Percentiles rank a stretch among this genome's conserved stretches.
These are phyloP conservation scores for Coleophoma eucalyptorum DNA, from an alignment of 2,329 filamentous ascomycete genomes.

Conservation along the genomic window DNA sequence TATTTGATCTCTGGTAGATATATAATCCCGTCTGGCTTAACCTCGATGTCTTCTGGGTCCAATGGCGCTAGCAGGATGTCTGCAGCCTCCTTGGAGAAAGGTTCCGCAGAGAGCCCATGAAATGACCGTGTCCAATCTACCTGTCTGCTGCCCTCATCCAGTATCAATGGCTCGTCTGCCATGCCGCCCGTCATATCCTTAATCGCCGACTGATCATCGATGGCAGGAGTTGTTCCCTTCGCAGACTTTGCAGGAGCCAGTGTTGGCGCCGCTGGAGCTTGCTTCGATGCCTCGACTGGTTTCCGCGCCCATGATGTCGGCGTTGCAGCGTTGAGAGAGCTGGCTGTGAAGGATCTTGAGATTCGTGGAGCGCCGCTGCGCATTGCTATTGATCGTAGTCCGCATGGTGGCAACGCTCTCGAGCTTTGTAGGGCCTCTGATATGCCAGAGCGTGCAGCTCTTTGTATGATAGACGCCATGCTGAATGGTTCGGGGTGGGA, in stretches of 20 bases:
- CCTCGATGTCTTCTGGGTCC: constrained; percentile 75
- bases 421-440: constrained; percentile 8
- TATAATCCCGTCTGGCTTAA: constrained; percentile 95
- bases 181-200: constrained; percentile 43
- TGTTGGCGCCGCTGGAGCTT: constrained; percentile 13
- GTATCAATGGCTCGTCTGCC: constrained; percentile 42
- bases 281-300: constrained; percentile 7
- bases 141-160: constrained; percentile 43
- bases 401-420: constrained; percentile 3
- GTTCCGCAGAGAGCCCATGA: constrained; percentile 60
- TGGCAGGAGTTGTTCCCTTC: constrained; percentile 73
- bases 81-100: constrained; percentile 62
- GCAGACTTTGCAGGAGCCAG: constrained; percentile 51
- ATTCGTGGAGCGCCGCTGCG: background rate
- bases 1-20: constrained; percentile 99
- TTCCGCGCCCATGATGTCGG: constrained; percentile 19
- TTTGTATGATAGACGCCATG: constrained; percentile 15
- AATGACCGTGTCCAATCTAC: constrained; percentile 74
- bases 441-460: constrained; percentile 17
- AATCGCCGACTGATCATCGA: constrained; percentile 33
- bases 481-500: constrained; percentile 9
- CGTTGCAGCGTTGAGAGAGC: constrained; percentile 13
- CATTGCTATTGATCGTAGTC: background rate
- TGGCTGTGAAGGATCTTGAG: constrained; percentile 18
- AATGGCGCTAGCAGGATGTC: constrained; percentile 61